Evolutionary conservation across 73 alveolate genomes (phyloP), one percentile per base, ranked within the genome.

Genomic region (Paramecium biaurelia): DNA sequence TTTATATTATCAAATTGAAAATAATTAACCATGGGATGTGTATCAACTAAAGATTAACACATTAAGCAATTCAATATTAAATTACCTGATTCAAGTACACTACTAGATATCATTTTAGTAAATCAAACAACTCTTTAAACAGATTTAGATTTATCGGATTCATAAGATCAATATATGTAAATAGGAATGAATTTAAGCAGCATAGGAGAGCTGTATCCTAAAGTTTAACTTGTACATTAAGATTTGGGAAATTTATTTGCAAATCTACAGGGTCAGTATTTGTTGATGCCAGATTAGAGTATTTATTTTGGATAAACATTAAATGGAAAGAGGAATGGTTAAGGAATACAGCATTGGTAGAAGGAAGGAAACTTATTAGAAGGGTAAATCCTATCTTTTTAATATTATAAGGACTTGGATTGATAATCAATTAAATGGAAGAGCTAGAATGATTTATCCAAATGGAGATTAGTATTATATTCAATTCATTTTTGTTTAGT

Each of bases 381-480:
- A 42, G 90, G 90, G 90, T 79, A 79, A 2, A 14, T 20, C 14
- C 12, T 79, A 23, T 11, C 4, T 41, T n/a, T 41, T 24, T 24
- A 11, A 21, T 21, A 14, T 79, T 42, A 53, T 2, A 53, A 79
- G 90, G 11, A 79, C 56, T 79, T 79, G 90, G 90, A 23, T 79
- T 10, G 90, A 79, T 11, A 42, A 79, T 47, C 56, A 79, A 45
- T 24, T 79, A 63, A n/a, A 45, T 79, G 90, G 90, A 32, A 41
- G 42, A 45, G 90, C 90, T 7, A 41, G 90, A 79, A 79, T 79
- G 90, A 79, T 79, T 12, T 79, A 79, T 45, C 90, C 90, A 18
- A 79, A 79, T 47, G 90, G 90, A 4, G 90, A 79, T 20, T 79
- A 79, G 90, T 79, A 79, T 43, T 79, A 42, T 21, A 79, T 23